These are phyloP conservation scores for Aspergillus alliaceus DNA, from an alignment of 2,329 filamentous ascomycete genomes.

Conservation along the genomic window DNA sequence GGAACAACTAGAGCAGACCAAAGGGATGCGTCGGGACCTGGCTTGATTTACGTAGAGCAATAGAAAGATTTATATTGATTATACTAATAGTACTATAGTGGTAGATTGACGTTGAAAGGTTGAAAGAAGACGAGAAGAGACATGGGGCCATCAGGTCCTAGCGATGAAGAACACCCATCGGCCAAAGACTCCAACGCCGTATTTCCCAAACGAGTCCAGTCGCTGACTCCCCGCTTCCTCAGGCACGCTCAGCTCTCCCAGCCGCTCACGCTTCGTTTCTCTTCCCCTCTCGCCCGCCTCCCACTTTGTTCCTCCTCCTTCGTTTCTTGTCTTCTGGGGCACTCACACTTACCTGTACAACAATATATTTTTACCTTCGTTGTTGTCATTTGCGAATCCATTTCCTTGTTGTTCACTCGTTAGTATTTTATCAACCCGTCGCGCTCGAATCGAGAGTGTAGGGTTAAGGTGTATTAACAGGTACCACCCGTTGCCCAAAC, in stretches of 20 bases:
- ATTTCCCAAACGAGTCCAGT: not conserved
- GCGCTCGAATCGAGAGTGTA: conserved; percentile 18
- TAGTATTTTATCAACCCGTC: conserved; percentile 16
- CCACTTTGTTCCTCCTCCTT: conserved; percentile 18
- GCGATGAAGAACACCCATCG: not conserved
- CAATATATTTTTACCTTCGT: conserved; percentile 24
- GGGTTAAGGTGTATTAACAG: conserved; percentile 9
- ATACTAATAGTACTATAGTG: not conserved
- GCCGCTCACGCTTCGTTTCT: conserved; percentile 17
- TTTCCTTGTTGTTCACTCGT: conserved; percentile 23
- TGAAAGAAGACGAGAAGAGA: not conserved
- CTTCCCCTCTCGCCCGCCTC: conserved; percentile 21
- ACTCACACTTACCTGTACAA: conserved; percentile 25
- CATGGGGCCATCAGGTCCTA: not conserved
- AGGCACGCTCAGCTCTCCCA: conserved; percentile 19
- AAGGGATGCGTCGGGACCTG: not conserved
- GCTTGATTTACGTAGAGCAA: not conserved
- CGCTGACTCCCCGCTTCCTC: conserved; percentile 3
- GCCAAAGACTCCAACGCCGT: not conserved
- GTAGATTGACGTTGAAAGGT: not conserved
- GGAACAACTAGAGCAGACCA: not conserved
- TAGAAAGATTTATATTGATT: not conserved
- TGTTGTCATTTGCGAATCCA: conserved; percentile 11
- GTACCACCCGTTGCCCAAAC: conserved; percentile 11
- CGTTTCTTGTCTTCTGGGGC: conserved; percentile 9